Conservation (phyloP, 1,284 basidiomycete genomes). For the Trichosporon asahii region DNA sequence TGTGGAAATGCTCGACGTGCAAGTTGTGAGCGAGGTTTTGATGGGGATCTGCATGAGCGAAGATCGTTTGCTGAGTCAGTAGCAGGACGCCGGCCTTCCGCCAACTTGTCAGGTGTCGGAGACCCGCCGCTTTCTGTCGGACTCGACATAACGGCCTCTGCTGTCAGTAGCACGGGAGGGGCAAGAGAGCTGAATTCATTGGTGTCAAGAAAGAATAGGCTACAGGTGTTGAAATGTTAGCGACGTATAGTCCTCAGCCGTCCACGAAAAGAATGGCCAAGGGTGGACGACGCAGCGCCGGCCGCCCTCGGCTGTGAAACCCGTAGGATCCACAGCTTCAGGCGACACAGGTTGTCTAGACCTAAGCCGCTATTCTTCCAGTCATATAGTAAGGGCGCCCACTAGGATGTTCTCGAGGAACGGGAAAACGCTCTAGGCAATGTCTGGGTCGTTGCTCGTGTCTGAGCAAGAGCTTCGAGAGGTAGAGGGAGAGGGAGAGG, state of each 20-base stretch:
- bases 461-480: neutral
- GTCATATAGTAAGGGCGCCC: slow-evolving; percentile 11
- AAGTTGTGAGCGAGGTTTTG: too few relatives aligned
- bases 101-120: too few relatives aligned
- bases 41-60: too few relatives aligned
- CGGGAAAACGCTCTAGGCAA: slow-evolving; percentile 10
- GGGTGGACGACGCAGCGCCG: slow-evolving; percentile 11
- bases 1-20: too few relatives aligned
- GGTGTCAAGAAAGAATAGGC: neutral
- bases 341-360: slow-evolving; percentile 3
- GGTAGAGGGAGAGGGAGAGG: neutral
- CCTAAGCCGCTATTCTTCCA: slow-evolving; percentile 11
- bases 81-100: too few relatives aligned
- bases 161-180: too few relatives aligned
- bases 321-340: neutral
- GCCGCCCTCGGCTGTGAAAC: neutral
- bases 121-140: too few relatives aligned
- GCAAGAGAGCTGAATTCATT: neutral
- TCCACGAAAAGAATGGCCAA: slow-evolving; percentile 6
- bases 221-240: neutral
- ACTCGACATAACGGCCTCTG: too few relatives aligned
- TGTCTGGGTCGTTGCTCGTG: slow-evolving; percentile 5
- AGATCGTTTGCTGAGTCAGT: too few relatives aligned
- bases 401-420: slow-evolving; percentile 2
- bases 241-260: slow-evolving; percentile 9